Base-by-base conservation (phyloP, 2,329 filamentous ascomycete genomes). In the Akanthomyces lecanii region DNA sequence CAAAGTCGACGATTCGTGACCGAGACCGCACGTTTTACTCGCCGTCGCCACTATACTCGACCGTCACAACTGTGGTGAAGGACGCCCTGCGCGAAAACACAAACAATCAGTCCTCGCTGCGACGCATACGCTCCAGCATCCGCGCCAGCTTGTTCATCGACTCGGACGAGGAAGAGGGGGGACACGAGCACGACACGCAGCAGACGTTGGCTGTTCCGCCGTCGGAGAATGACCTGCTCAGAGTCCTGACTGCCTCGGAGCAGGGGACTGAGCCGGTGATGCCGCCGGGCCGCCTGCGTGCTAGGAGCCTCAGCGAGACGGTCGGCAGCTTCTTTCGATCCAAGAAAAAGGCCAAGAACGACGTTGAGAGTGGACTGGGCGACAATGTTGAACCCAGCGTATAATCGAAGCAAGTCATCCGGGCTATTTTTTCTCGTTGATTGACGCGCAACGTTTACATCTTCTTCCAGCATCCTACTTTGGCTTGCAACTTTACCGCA, bases 21-120 rank as follows among this genome's bases (percentile, higher is more conserved):
- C 66, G 73, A 67, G 65, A 78, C 33, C 79, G 79, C 38, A 78
- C 80, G 2, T 79, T 86, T 44, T 84, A 85, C 65, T 86, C 83
- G 3, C 84, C 84, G 12, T 86, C 84, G 0, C 84, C 84, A 0
- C 77, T 86, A 40, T 85, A 83, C 1, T 85, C 83, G 0, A 85
- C 84, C 1, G 81, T 87, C 44, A 84, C 78, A 21, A 82, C 82
- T 0, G 82, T 84, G 0, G 81, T 87, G 50, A 81, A 83, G 48
- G 84, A 86, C 66, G 82, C 79, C 36, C 75, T 84, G 2, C 75
- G 81, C 12, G 77, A 79, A 38, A 75, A 79, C 18, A 77, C 79
- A 64, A 76, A 6, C 76, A 76, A 48, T 47, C 78, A 75, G 61
- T 77, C 78, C 11, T 81, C 81, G 10, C 73, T 80, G 54, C 74